Percentiles rank a stretch among this genome's conserved stretches.
These are phyloP conservation scores for Ceratocystis cubensis DNA, from an alignment of 2,329 filamentous ascomycete species.

Conservation along the genomic window DNA sequence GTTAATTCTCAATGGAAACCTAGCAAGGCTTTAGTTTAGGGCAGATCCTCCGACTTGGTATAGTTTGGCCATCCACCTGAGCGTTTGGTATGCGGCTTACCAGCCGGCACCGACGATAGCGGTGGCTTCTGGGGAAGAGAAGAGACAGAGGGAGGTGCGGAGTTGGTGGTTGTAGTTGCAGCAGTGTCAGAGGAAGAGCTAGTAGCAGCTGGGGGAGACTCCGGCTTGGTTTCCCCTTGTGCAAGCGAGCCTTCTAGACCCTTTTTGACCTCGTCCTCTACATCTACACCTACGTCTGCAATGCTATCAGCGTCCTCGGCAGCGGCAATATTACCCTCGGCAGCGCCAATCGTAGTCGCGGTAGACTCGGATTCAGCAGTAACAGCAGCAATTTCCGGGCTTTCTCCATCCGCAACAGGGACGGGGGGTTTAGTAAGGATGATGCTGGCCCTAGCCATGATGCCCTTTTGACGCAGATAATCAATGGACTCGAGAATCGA, in stretches of 20 bases:
- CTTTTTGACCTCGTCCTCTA: conserved; percentile 18
- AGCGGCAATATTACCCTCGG: not conserved
- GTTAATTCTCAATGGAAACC: not conserved
- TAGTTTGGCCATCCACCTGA: conserved; percentile 27
- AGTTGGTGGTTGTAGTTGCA: not conserved
- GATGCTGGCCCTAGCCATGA: conserved; percentile 31
- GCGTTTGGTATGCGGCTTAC: conserved; percentile 31
- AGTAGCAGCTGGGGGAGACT: conserved; percentile 27
- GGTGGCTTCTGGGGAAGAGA: conserved; percentile 19
- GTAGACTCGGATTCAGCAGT: conserved; percentile 13
- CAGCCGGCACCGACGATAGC: conserved; percentile 25
- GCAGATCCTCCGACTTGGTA: conserved; percentile 28
- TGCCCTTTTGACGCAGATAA: conserved; percentile 49
- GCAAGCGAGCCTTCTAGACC: conserved; percentile 22
- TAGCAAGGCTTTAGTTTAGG: conserved; percentile 23
- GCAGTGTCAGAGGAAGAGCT: conserved; percentile 24
- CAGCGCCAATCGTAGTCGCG: not conserved
- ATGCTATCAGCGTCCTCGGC: not conserved
- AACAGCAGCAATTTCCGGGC: not conserved
- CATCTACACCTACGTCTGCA: conserved; percentile 14
- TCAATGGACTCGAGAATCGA: conserved; percentile 54
- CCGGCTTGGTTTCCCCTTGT: conserved; percentile 28
- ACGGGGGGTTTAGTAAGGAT: conserved; percentile 19
- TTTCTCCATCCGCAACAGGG: not conserved
- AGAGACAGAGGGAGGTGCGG: conserved; percentile 25